Base-by-base conservation (phyloP, 371 early-diverging fungal genomes). In the Fennellomyces sp. region DNA sequence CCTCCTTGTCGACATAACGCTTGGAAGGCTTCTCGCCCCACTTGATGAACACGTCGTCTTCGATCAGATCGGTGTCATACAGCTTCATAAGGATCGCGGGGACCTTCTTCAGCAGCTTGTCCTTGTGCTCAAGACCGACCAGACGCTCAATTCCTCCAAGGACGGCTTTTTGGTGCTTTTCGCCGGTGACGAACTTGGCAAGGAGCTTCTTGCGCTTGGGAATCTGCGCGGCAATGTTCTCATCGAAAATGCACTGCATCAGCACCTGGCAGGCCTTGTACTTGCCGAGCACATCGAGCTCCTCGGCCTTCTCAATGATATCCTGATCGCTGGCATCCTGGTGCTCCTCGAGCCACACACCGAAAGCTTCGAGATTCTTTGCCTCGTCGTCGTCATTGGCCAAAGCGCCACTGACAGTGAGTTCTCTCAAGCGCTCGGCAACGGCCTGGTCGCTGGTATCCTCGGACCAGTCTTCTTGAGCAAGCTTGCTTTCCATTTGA, bases 121-220 rank as follows among this genome's bases (percentile, higher is more conserved):
- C 84, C 56, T 86, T 82, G 69, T 89, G 78, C 6, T 71, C 76
- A 28, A 87, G 75, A 42, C 88, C 88, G 31, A 97, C 82, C 21
- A 96, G 81, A 54, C 94, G 88, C 73, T 97, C 98, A 62, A 97
- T 82, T 27, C 97, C 97, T 66, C 97, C 97, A 8, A 98, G 73
- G 26, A 95, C 71, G 8, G 90, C 90, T 73, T 90, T 91, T 77
- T 96, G 96, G 57, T 85, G 84, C 80, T 96, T 96, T 61, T 94
- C 94, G 53, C 77, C 81, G 33, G 63, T 67, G 52, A 92, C 83
- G 66, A 96, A 94, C 58, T 76, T 76, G 29, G 35, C 48, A 33
- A 97, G 74, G 52, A 96, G 74, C 29, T 80, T 69, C 27, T 78
- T 80, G 66, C 90, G 89, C 68, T 83, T 85, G 58, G 75, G 79